These are phyloP conservation scores for Diutina mesorugosa DNA, from an alignment of 1,139 yeast species.

Conservation along the genomic window DNA sequence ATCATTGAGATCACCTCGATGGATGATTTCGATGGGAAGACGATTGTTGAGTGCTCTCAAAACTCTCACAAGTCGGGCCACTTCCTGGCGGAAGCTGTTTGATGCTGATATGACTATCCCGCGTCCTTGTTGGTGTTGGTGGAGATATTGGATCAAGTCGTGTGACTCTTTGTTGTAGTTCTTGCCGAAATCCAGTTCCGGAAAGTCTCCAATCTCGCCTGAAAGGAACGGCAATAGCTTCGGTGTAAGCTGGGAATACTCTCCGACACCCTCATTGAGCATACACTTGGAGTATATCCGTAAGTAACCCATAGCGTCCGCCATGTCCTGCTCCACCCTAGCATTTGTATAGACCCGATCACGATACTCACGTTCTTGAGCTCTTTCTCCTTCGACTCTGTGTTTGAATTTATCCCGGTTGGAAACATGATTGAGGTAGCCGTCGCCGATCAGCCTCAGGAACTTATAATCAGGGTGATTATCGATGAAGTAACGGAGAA, in stretches of 20 bases:
- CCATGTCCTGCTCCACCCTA: conserved; percentile 18
- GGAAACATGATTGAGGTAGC: background rate
- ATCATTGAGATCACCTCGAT: conserved; percentile 16
- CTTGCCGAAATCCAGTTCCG: conserved; percentile 6
- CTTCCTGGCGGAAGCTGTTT: conserved; percentile 19
- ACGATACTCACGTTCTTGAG: background rate
- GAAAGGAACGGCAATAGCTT: conserved; percentile 18
- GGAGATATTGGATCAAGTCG: conserved; percentile 12
- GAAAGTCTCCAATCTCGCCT: conserved; percentile 6
- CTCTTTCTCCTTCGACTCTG: background rate
- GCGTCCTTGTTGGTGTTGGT: conserved; percentile 16
- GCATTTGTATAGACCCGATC: conserved; percentile 6
- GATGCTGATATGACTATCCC: conserved; percentile 30
- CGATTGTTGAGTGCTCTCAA: conserved; percentile 26
- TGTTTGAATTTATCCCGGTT: background rate
- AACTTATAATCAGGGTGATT: background rate
- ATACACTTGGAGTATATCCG: conserved; percentile 27
- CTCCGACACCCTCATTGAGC: conserved; percentile 7
- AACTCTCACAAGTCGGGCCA: conserved; percentile 22
- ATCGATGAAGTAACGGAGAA: background rate
- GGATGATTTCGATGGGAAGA: conserved; percentile 28
- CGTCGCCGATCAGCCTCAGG: background rate
- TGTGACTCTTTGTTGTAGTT: conserved; percentile 4
- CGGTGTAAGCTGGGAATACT: background rate
- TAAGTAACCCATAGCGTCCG: conserved; percentile 20